A percentile compares a stretch with the other conserved stretches of the same genome.
Evolutionary conservation across 1,139 yeast species (phyloP).

Genomic region (Pneumocystis carinii): DNA sequence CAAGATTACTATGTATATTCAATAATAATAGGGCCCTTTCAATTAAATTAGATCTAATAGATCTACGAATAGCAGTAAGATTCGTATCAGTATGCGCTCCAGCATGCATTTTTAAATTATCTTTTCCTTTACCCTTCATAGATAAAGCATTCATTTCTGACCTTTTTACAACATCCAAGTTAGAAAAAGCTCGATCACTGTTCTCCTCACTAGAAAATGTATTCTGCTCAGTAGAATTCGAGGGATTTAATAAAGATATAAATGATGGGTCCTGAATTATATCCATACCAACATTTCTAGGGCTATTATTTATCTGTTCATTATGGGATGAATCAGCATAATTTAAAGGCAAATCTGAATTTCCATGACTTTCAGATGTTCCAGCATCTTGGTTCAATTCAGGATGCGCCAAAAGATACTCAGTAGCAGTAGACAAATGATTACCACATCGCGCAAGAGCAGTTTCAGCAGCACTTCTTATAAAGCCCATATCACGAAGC

Average conservation of each 20-base stretch:
- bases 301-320: background rate
- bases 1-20: slow-evolving; percentile 37
- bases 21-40: slow-evolving; percentile 38
- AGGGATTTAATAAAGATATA: background rate
- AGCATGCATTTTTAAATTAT: background rate
- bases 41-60: slow-evolving; percentile 20
- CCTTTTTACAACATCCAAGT: background rate
- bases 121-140: background rate
- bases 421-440: background rate
- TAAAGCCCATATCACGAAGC: slow-evolving; percentile 33
- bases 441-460: slow-evolving; percentile 3
- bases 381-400: slow-evolving; percentile 25
- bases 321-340: background rate
- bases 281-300: background rate
- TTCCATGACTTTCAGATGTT: slow-evolving; percentile 14
- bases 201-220: background rate
- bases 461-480: slow-evolving; percentile 13
- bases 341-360: background rate
- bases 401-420: slow-evolving; percentile 3
- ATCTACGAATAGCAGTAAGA: background rate
- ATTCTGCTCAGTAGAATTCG: background rate
- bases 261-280: background rate
- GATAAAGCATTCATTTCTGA: background rate
- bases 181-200: background rate
- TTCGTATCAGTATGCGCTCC: background rate